Percentiles rank a stretch among this genome's conserved stretches.
Conservation (phyloP, 2,329 filamentous ascomycete genomes). For the Fusarium buharicum region DNA sequence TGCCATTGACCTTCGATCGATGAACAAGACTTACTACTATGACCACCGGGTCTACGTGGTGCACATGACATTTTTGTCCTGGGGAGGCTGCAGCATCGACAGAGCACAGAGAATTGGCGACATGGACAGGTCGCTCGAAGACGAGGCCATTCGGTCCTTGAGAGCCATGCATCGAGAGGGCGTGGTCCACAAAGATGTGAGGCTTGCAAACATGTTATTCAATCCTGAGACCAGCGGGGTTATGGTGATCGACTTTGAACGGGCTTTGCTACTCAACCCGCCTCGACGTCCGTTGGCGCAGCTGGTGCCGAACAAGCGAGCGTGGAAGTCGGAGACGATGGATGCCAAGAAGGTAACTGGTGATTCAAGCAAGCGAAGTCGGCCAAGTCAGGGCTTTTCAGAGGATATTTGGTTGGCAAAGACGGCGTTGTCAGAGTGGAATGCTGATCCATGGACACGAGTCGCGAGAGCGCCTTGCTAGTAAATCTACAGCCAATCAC, state of each 20-base stretch:
- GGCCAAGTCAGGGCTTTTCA: too few relatives aligned
- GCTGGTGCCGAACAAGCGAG: constrained; percentile 43
- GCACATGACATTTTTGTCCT: constrained; percentile 51
- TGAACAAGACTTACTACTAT: constrained; percentile 50
- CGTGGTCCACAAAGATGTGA: constrained; percentile 45
- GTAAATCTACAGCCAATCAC: too few relatives aligned
- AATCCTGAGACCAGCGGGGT: constrained; percentile 39
- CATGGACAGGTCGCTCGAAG: constrained; percentile 9
- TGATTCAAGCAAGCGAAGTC: too few relatives aligned
- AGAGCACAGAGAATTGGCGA: not conserved
- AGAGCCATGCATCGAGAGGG: constrained; percentile 40
- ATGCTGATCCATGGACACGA: too few relatives aligned
- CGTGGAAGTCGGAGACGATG: too few relatives aligned
- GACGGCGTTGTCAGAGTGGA: too few relatives aligned
- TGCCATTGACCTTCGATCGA: constrained; percentile 48
- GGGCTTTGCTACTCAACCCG: constrained; percentile 36
- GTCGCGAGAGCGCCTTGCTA: too few relatives aligned
- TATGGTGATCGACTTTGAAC: constrained; percentile 50
- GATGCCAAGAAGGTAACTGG: too few relatives aligned
- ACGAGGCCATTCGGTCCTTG: constrained; percentile 29
- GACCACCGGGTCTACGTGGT: constrained; percentile 48
- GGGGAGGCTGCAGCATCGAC: constrained; percentile 42
- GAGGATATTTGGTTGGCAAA: too few relatives aligned
- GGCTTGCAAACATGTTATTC: constrained; percentile 43
- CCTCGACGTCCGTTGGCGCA: constrained; percentile 31